Evolutionary conservation across 2,329 filamentous ascomycete species (phyloP).

Genomic region (Colletotrichum ledebouriae): DNA sequence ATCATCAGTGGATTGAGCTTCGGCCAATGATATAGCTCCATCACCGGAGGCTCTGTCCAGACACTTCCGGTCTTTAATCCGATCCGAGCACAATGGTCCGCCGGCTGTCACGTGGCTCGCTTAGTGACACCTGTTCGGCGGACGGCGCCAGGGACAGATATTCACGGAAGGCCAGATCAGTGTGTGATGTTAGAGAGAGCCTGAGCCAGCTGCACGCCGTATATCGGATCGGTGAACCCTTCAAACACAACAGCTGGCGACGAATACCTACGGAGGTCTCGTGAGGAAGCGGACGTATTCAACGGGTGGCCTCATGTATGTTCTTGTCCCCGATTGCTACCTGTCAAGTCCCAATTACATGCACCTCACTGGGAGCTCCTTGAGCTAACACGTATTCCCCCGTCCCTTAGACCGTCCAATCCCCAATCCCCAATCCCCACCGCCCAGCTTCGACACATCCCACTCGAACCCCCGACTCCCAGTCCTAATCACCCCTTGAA

Average conservation of each 20-base stretch:
- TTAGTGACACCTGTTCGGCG: conserved; percentile 59
- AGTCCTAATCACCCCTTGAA: conserved; percentile 34
- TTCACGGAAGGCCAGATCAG: conserved; percentile 50
- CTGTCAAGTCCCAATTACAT: conserved; percentile 18
- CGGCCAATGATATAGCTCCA: conserved; percentile 29
- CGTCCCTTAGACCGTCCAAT: conserved; percentile 38
- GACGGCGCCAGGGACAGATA: conserved; percentile 53
- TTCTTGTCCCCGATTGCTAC: background rate
- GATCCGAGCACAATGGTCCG: conserved; percentile 36
- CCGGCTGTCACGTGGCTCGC: conserved; percentile 51
- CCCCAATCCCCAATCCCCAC: conserved; percentile 40
- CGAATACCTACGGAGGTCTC: conserved; percentile 20
- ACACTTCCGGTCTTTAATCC: conserved; percentile 34
- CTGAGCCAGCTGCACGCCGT: conserved; percentile 41
- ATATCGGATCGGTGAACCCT: conserved; percentile 28
- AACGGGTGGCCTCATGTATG: conserved; percentile 36
- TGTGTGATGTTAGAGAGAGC: conserved; percentile 7
- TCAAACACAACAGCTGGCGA: conserved; percentile 46
- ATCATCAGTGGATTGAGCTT: conserved; percentile 23
- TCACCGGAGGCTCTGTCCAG: background rate
- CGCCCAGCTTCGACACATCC: conserved; percentile 43
- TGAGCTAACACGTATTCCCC: conserved; percentile 43
- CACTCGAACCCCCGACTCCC: conserved; percentile 31
- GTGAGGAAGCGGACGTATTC: conserved; percentile 33
- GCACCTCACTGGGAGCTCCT: conserved; percentile 22